Base-by-base conservation (phyloP, 495 filamentous ascomycete species). In the Neurospora sp. region DNA sequence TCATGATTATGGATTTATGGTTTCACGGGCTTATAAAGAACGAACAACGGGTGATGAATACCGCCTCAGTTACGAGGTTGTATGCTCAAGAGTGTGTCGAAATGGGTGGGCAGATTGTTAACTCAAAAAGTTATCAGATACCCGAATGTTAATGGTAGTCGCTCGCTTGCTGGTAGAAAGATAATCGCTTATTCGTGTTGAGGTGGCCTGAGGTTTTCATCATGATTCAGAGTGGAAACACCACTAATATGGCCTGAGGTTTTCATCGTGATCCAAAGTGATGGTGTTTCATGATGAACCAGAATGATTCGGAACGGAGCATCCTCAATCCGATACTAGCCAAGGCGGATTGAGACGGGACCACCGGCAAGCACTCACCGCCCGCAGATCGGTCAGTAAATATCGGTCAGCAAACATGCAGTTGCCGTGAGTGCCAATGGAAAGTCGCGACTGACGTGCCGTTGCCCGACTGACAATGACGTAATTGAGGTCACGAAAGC, bases 1-100 rank as follows among this genome's bases (percentile, higher is more conserved):
- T 44, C 48, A 41, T 70, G 69, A 18, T 68, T 65, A 41, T 73
- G 69, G 72, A 69, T 53, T 40, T 53, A 70, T 73, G 37, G 27
- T 37, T 65, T 65, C 5, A 65, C 27, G 53, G 22, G 22, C 53
- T 35, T 35, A 65, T 0, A 9, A 14, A 3, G 10, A 27, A 7
- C 11, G 4, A 59, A 27, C 46, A 53, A 59, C 2, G 20, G 48
- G 20, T 27, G 48, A 27, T 59, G 11, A 53, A 14, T 27, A 53
- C 46, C 20, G 6, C n/a, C 46, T 27, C 11, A 1, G 4, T 5
- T 1, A 53, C 12, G 46, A 6, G 46, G 20, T 53, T 12, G 12
- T 53, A 2, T 53, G 46, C 46, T 27, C 46, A 22, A 61, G 2
- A 27, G 14, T 35, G 53, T 35, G 31, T 35, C 1, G 27, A 31